Base-by-base conservation (phyloP, 2,329 filamentous ascomycete genomes). In the Aspergillus clavatus region DNA sequence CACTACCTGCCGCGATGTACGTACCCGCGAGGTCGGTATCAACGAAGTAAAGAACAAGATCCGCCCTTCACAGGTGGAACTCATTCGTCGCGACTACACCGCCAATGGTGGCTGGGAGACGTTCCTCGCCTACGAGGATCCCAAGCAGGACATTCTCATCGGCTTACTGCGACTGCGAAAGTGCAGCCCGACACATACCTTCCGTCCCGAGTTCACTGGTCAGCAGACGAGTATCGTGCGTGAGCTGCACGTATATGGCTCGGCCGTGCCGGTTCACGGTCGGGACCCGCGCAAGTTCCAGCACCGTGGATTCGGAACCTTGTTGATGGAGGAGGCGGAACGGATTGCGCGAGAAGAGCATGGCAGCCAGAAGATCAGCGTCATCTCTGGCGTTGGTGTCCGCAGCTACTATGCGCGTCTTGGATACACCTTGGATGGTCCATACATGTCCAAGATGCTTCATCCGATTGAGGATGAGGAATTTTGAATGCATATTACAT, bases 41-140 rank as follows among this genome's bases (percentile, higher is more conserved):
- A 98, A 98, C 67, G 93, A 98, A 72, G 91, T 98, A 54, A 98
- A 98, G 75, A 84, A 98, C 76, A 97, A 97, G 75, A 96, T 98
- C 56, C 80, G 91, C 1, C 93, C 93, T 0, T 94, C 90, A 55
- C 91, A 98, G 66, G 87, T 98, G 47, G 93, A 98, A 73, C 82
- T 98, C 16, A 85, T 98, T 23, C 84, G 93, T 21, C 80, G 93
- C 54, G 93, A 98, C 71, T 98, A 98, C 68, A 80, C 82, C 0
- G 93, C 93, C 55, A 98, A 98, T 65, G 90, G 87, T 29, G 94
- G 93, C 19, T 98, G 93, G 93, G 93, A 98, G 70, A 98, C 93
- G 0, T 98, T 98, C 72, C 75, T 98, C 4, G 90, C 93, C 1
- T 98, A 98, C 62, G 93, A 98, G 65, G 93, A 98, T 57, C 91